Evolutionary conservation across 192 early-diverging fungal genomes (phyloP), one percentile per base, ranked within the genome.

Genomic region (Umbelopsis ramanniana): DNA sequence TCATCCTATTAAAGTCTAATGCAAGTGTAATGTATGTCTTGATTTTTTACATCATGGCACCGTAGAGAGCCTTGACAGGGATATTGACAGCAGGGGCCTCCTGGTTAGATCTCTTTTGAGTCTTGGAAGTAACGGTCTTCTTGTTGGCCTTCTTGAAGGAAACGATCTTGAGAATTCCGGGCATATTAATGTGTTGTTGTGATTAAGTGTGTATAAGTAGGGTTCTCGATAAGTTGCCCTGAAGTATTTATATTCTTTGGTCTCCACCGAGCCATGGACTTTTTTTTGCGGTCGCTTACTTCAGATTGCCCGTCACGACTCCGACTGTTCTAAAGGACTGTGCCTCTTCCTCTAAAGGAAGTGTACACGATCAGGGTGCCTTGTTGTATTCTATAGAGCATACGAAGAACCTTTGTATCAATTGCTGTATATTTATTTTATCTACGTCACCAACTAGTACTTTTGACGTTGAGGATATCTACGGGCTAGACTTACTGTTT

Each of bases 151-250:
- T 63, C 57, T 63, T 63, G 57, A n/a, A 29, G 15, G 33, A 11
- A 37, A 63, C 57, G 33, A 63, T 63, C 57, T 63, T 63, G 33
- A 63, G 57, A 35, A 63, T 37, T 63, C 57, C 57, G 33, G 57
- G 57, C 57, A 63, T 63, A 43, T 43, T 43, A 15, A 63, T 63
- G 57, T 17, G 35, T 63, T 37, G 15, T 63, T 17, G 7, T 63
- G 33, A 26, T 14, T 63, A 37, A 11, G 33, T 37, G 14, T 63
- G 11, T 38, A n/a, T 63, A 37, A 50, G 3, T 63, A 63, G 33
- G 7, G 57, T 17, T 37, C 15, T n/a, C 10, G 54, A 4, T 33
- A 63, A 37, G 10, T 14, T 17, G 14, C 26, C 14, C 48, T 50
- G 11, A 4, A 0, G 57, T 63, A 63, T 63, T 63, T 63, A 63